These are phyloP conservation scores for Eustoma russellianum DNA, from an alignment of 257 asterid genomes.

Conservation along the genomic window DNA sequence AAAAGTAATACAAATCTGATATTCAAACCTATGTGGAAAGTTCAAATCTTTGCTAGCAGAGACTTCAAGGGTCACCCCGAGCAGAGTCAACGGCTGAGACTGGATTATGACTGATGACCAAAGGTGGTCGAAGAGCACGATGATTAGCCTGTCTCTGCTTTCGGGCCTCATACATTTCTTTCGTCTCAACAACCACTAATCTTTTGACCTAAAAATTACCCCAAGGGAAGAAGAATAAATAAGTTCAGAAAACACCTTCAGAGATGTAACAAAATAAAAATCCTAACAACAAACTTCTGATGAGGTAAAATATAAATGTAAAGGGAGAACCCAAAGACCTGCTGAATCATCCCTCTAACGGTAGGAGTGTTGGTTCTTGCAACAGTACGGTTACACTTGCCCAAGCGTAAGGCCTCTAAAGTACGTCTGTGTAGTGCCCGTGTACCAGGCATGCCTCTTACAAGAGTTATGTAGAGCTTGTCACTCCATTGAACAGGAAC, in stretches of 20 bases:
- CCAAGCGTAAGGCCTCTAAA: constrained; percentile 79
- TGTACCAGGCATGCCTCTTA: constrained; percentile 96
- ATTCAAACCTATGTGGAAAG: no score
- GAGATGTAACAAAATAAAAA: no score
- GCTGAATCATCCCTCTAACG: constrained; percentile 89
- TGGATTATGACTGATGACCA: constrained; percentile 42
- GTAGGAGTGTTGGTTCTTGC: constrained; percentile 80
- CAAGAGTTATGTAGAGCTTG: constrained; percentile 76
- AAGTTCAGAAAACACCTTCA: background rate
- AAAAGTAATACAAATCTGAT: no score
- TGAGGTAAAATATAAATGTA: background rate
- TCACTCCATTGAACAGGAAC: constrained; percentile 89
- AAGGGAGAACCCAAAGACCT: constrained; percentile 30
- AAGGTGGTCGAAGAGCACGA: constrained; percentile 59
- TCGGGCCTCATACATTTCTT: constrained; percentile 69
- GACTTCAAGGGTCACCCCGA: constrained; percentile 4
- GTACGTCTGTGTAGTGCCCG: constrained; percentile 92
- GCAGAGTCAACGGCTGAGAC: constrained; percentile 25
- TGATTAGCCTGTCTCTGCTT: constrained; percentile 49
- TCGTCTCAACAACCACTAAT: constrained; percentile 62
- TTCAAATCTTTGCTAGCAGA: no score
- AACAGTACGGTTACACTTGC: constrained; percentile 85
- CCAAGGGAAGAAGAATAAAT: background rate
- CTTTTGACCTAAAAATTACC: constrained; percentile 47
- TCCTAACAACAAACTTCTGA: no score